Evolutionary conservation across 106 monocot species (phyloP).

Genomic region (Vanilla planifolia): DNA sequence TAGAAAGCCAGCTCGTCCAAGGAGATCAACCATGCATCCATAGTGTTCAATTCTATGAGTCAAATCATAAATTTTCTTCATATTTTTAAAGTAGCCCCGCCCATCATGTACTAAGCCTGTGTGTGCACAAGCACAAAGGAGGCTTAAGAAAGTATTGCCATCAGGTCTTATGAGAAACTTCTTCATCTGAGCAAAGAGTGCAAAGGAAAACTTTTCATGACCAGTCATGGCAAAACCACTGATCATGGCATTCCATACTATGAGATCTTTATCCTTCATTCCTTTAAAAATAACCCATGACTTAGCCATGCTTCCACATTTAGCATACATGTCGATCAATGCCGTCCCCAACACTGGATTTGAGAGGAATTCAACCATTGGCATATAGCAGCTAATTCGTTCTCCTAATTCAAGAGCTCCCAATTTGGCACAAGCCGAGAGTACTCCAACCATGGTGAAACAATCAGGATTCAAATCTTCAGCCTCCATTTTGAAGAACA

Average conservation of each 20-base stretch:
- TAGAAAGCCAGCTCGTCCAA: conserved; percentile 60
- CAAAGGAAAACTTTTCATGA: conserved; percentile 40
- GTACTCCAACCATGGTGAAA: conserved; percentile 61
- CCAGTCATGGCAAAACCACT: conserved; percentile 69
- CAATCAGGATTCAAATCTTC: conserved; percentile 49
- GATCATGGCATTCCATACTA: conserved; percentile 76
- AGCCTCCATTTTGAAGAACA: conserved; percentile 54
- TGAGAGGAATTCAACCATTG: conserved; percentile 25
- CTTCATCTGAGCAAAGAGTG: conserved; percentile 47
- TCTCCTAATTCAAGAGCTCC: conserved; percentile 64
- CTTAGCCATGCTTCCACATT: conserved; percentile 43
- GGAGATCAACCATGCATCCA: conserved; percentile 78
- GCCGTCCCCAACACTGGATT: conserved; percentile 72
- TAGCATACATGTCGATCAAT: conserved; percentile 80
- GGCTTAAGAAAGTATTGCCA: conserved; percentile 56
- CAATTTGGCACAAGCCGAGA: conserved; percentile 64
- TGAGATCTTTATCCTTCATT: conserved; percentile 39
- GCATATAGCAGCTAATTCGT: conserved; percentile 17
- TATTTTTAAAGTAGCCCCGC: conserved; percentile 35
- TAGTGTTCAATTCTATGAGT: conserved; percentile 71
- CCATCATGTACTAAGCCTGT: conserved; percentile 69
- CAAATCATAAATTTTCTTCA: conserved; percentile 35
- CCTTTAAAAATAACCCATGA: conserved; percentile 48
- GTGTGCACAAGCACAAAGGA: conserved; percentile 67
- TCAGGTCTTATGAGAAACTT: conserved; percentile 32